These are phyloP conservation scores for Paramyrothecium roridum DNA, from an alignment of 2,329 filamentous ascomycete species.

Conservation along the genomic window DNA sequence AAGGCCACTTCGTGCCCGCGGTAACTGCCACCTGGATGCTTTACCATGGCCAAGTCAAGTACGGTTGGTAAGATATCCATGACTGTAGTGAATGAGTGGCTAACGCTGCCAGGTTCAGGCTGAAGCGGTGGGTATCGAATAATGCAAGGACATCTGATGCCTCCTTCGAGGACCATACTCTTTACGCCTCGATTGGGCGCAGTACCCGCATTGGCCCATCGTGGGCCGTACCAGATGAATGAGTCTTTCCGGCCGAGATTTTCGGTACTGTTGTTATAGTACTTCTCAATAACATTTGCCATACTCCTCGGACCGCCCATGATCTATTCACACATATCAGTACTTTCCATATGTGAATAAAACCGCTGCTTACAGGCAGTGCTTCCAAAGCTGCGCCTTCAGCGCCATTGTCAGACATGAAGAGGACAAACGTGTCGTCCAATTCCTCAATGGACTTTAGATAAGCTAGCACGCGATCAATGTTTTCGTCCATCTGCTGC, in stretches of 20 bases:
- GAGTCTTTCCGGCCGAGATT: conserved; percentile 54
- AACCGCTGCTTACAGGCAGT: conserved; percentile 38
- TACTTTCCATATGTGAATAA: neutral
- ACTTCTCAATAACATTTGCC: conserved; percentile 15
- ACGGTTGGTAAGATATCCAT: conserved; percentile 48
- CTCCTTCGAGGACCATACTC: conserved; percentile 20
- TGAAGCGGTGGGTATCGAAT: conserved; percentile 21
- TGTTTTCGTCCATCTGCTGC: conserved; percentile 46
- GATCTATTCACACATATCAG: conserved; percentile 22
- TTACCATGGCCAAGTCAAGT: conserved; percentile 40
- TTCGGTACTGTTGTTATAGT: conserved; percentile 49
- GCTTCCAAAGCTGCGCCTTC: conserved; percentile 55
- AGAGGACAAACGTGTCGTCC: conserved; percentile 52
- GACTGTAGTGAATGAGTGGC: conserved; percentile 30
- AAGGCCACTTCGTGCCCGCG: conserved; percentile 43
- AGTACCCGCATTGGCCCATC: conserved; percentile 44
- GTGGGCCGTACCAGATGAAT: conserved; percentile 60
- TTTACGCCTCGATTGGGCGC: conserved; percentile 35
- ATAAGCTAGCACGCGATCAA: conserved; percentile 46
- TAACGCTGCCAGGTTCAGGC: conserved; percentile 33
- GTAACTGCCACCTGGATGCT: conserved; percentile 31
- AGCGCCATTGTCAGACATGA: conserved; percentile 54
- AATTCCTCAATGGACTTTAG: conserved; percentile 43
- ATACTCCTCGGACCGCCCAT: conserved; percentile 12
- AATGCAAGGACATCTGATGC: too few relatives aligned